Conservation (phyloP, 2,329 filamentous ascomycete species). For the Aspergillus glaucus region DNA sequence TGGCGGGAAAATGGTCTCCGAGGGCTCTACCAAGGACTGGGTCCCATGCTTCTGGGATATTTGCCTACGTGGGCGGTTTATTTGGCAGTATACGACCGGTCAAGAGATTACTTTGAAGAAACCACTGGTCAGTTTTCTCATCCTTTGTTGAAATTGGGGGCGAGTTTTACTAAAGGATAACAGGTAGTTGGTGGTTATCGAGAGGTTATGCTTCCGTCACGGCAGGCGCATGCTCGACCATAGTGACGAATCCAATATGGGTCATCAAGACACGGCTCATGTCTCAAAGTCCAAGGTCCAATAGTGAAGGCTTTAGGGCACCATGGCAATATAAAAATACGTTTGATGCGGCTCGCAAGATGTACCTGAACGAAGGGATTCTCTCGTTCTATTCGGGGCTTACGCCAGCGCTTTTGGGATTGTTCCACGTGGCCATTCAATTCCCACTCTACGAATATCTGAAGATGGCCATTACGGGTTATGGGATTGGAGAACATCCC, state of each 20-base stretch:
- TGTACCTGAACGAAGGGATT: conserved; percentile 87
- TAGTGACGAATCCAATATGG: conserved; percentile 97
- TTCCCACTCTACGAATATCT: conserved; percentile 94
- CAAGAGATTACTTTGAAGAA: conserved; percentile 66
- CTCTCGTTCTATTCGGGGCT: conserved; percentile 92
- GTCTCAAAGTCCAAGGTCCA: conserved; percentile 67
- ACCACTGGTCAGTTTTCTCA: conserved; percentile 51
- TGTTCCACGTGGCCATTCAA: conserved; percentile 94
- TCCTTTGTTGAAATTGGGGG: not conserved
- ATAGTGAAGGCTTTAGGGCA: conserved; percentile 45
- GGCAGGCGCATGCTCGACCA: conserved; percentile 85
- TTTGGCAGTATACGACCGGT: conserved; percentile 91
- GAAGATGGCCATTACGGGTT: conserved; percentile 82
- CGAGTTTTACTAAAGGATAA: conserved; percentile 5
- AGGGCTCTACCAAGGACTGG: conserved; percentile 87
- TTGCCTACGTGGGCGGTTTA: conserved; percentile 97
- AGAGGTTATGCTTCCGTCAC: conserved; percentile 86
- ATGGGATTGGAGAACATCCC: conserved; percentile 71
- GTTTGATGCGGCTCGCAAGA: conserved; percentile 85
- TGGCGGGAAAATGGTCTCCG: conserved; percentile 81
- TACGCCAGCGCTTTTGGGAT: conserved; percentile 80
- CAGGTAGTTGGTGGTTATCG: conserved; percentile 69
- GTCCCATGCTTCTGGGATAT: conserved; percentile 92
- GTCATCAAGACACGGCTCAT: conserved; percentile 98
- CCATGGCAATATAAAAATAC: conserved; percentile 87